These are phyloP conservation scores for Cutaneotrichosporon arboriforme DNA, from an alignment of 1,284 basidiomycete species.

Conservation along the genomic window DNA sequence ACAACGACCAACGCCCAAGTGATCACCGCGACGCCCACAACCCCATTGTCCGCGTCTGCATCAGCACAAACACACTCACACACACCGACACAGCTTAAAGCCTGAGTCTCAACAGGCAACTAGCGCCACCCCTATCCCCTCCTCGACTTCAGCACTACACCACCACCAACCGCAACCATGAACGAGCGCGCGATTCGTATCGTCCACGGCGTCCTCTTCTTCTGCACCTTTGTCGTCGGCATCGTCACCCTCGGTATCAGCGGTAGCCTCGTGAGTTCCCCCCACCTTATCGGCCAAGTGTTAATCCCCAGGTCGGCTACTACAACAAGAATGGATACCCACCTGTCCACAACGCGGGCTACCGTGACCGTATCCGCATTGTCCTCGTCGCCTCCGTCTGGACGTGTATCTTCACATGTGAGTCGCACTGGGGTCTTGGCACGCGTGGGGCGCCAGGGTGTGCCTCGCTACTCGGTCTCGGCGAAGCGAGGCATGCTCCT, in stretches of 20 bases:
- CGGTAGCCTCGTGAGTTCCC: constrained; percentile 20
- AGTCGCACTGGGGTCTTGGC: constrained; percentile 19
- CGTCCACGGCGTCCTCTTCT: constrained; percentile 39
- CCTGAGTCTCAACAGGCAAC: too few relatives aligned
- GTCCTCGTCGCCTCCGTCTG: constrained; percentile 43
- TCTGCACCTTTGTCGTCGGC: constrained; percentile 32
- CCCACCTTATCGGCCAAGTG: not conserved
- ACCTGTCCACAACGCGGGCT: constrained; percentile 25
- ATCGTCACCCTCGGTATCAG: constrained; percentile 43
- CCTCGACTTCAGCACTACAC: not conserved
- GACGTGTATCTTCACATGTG: constrained; percentile 37
- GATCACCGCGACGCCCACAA: too few relatives aligned
- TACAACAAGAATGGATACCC: constrained; percentile 47
- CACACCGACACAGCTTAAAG: too few relatives aligned
- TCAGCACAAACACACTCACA: too few relatives aligned
- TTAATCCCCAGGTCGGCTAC: constrained; percentile 7
- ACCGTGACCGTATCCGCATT: constrained; percentile 48
- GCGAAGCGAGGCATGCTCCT: not conserved
- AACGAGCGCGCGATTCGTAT: constrained; percentile 38
- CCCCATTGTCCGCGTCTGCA: too few relatives aligned
- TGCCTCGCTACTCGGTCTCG: not conserved
- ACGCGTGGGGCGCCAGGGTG: not conserved
- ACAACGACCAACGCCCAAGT: too few relatives aligned
- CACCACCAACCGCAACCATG: constrained; percentile 20
- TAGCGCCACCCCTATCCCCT: not conserved